Percentiles rank a stretch among this genome's conserved stretches.
phyloP scores from a whole-genome alignment of 345 rosid species.

The Raphanus sativus region DNA sequence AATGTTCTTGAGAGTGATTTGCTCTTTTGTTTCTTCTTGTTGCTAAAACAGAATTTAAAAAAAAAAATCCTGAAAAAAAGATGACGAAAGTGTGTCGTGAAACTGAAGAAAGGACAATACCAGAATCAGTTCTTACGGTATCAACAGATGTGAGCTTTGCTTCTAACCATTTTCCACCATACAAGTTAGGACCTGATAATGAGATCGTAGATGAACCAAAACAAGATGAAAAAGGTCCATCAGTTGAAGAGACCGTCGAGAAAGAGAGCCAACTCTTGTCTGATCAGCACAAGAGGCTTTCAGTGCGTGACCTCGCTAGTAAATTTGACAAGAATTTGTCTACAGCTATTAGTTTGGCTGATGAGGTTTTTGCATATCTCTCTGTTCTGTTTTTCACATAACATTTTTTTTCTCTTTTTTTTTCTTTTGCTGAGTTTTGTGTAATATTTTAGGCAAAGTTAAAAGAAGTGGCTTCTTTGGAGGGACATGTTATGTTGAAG shows the following conservation, averaged over 20 bases:
- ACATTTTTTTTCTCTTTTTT: not conserved
- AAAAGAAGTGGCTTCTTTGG: slow-evolving; percentile 91
- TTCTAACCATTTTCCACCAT: slow-evolving; percentile 70
- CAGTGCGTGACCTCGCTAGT: slow-evolving; percentile 96
- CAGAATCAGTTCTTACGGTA: slow-evolving; percentile 52
- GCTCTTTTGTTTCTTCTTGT: not conserved
- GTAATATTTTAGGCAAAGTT: slow-evolving; percentile 61
- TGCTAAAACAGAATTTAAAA: not conserved
- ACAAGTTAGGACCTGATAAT: slow-evolving; percentile 85
- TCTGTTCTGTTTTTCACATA: not conserved
- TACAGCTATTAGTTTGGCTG: slow-evolving; percentile 76
- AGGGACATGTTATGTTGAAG: slow-evolving; percentile 96
- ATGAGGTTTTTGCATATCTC: slow-evolving; percentile 57
- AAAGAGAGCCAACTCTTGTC: slow-evolving; percentile 63
- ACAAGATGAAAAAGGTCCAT: slow-evolving; percentile 68
- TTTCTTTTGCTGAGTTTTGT: not conserved
- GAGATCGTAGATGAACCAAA: slow-evolving; percentile 85
- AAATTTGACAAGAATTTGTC: slow-evolving; percentile 93
- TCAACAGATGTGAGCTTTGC: slow-evolving; percentile 92
- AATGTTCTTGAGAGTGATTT: slow-evolving; percentile 19
- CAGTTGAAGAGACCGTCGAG: slow-evolving; percentile 81
- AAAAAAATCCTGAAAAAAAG: not conserved
- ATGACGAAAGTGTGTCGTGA: slow-evolving; percentile 45
- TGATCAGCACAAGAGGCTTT: slow-evolving; percentile 91
- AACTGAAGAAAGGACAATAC: slow-evolving; percentile 17